Evolutionary conservation across 148 eudicot genomes (phyloP).

Genomic region (Rhododendron simsii): DNA sequence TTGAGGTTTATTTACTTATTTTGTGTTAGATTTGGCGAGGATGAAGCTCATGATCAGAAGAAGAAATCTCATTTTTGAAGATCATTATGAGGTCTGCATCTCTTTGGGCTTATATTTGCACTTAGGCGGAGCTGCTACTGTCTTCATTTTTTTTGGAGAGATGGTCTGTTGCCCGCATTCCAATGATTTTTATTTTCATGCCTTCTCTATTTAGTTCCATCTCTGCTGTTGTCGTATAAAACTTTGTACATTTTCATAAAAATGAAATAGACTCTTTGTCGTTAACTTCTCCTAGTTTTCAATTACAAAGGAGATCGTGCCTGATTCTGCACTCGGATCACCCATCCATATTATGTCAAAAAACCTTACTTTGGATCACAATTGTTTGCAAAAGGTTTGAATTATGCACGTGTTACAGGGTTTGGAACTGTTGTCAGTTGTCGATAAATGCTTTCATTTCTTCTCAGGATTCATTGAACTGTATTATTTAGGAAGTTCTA

Average conservation of each 20-base stretch:
- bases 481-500: not conserved
- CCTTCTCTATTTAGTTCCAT: not conserved
- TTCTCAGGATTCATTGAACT: not conserved
- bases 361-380: not conserved
- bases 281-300: not conserved
- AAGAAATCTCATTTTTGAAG: not conserved
- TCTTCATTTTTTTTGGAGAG: not conserved
- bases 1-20: not conserved
- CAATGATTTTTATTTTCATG: not conserved
- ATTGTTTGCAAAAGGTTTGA: not conserved
- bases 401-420: not conserved
- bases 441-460: not conserved
- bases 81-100: not conserved
- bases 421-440: not conserved
- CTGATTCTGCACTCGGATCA: not conserved
- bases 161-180: not conserved
- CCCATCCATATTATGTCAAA: not conserved
- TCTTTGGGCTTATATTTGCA: not conserved
- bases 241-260: not conserved
- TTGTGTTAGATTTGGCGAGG: not conserved
- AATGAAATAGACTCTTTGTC: not conserved
- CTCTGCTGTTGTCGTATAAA: not conserved
- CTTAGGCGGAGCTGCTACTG: not conserved
- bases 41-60: conserved; percentile 1
- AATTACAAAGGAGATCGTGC: not conserved